phyloP scores from a whole-genome alignment of 805 yeast species.

The Candida verbasci region DNA sequence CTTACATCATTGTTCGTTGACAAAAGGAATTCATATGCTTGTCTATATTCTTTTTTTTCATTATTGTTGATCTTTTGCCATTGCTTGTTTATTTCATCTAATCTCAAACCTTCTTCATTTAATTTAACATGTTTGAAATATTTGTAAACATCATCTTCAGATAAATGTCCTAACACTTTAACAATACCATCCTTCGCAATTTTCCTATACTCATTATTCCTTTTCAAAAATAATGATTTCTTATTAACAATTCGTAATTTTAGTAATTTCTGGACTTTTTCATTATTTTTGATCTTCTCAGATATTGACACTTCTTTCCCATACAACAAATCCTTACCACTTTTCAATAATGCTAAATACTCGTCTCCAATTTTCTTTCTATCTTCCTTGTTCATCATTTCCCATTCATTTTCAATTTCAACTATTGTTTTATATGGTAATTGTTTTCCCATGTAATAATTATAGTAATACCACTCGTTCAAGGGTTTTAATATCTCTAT shows the following conservation, averaged over 20 bases:
- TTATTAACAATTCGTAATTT: not conserved
- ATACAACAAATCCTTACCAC: constrained; percentile 25
- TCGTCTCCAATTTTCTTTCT: constrained; percentile 11
- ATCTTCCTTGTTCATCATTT: not conserved
- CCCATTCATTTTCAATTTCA: constrained; percentile 4
- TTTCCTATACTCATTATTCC: not conserved
- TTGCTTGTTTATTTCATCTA: no score
- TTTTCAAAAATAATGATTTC: not conserved
- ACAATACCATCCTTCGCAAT: no score
- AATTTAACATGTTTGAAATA: no score
- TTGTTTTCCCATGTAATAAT: not conserved
- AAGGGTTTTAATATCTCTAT: not conserved
- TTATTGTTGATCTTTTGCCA: no score
- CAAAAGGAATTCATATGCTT: no score
- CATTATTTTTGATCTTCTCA: not conserved
- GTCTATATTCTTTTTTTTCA: no score
- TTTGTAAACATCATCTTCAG: no score
- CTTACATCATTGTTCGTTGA: no score
- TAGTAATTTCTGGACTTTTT: not conserved
- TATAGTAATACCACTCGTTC: constrained; percentile 1
- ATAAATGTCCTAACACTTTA: no score
- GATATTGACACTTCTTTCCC: constrained; percentile 21
- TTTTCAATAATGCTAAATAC: constrained; percentile 20
- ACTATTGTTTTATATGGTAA: not conserved
- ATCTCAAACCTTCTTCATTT: no score